A percentile compares a stretch with the other conserved stretches of the same genome.
These are phyloP conservation scores for Grosmannia serpens DNA, from an alignment of 2,329 filamentous ascomycete species.

Conservation along the genomic window DNA sequence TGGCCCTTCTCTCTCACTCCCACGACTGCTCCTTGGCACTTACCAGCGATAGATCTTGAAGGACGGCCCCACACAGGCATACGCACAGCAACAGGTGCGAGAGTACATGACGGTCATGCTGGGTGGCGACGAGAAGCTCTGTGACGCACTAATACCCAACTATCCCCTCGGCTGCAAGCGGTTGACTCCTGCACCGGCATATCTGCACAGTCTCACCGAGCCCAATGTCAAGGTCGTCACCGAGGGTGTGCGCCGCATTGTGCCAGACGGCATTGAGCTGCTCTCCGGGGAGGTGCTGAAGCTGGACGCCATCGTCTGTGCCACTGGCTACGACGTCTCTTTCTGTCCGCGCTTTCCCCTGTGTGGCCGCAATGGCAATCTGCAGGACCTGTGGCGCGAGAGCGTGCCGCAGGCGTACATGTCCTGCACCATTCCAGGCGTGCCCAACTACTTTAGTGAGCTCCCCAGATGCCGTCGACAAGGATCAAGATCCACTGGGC, in stretches of 20 bases:
- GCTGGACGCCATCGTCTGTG: slow-evolving; percentile 44
- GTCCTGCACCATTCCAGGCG: slow-evolving; percentile 37
- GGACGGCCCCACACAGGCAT: slow-evolving; percentile 27
- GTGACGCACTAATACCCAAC: slow-evolving; percentile 37
- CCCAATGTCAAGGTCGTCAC: slow-evolving; percentile 38
- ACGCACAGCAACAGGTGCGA: slow-evolving; percentile 27
- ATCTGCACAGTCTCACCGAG: slow-evolving; percentile 32
- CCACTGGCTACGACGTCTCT: slow-evolving; percentile 45
- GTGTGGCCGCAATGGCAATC: slow-evolving; percentile 35
- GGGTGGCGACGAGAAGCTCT: slow-evolving; percentile 35
- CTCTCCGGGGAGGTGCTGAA: slow-evolving; percentile 34
- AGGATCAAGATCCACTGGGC: too few species aligned
- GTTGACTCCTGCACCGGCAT: slow-evolving; percentile 38
- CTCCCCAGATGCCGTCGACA: background rate
- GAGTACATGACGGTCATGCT: slow-evolving; percentile 37
- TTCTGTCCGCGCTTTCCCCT: slow-evolving; percentile 41
- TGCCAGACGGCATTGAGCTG: slow-evolving; percentile 36
- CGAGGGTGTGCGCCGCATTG: slow-evolving; percentile 31
- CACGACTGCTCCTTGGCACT: background rate
- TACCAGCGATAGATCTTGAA: slow-evolving; percentile 23
- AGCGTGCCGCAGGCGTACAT: slow-evolving; percentile 38
- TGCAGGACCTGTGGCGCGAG: slow-evolving; percentile 35
- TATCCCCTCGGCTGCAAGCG: slow-evolving; percentile 36
- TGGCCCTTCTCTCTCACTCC: background rate
- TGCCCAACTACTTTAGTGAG: slow-evolving; percentile 46